phyloP scores from a whole-genome alignment of 2,329 filamentous ascomycete species.

The Fusarium nurragi region DNA sequence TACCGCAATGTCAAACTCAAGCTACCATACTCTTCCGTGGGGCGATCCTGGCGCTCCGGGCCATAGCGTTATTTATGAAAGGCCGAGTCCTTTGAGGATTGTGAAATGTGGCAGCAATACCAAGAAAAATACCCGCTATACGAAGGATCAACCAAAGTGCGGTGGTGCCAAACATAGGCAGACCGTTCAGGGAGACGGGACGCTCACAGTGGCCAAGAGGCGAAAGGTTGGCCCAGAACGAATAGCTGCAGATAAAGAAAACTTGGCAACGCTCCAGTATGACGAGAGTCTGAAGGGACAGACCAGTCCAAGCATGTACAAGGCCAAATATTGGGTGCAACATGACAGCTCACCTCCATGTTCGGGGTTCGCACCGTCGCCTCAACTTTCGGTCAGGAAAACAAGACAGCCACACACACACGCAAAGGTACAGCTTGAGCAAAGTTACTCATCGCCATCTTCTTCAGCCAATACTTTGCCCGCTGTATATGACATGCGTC shows the following conservation, averaged over 20 bases:
- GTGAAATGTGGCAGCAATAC: conserved; percentile 50
- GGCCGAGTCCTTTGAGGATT: conserved; percentile 61
- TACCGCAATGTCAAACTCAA: conserved; percentile 50
- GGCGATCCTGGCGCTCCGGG: conserved; percentile 47
- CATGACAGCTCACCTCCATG: conserved; percentile 20
- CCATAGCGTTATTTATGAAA: conserved; percentile 37
- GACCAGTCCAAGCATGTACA: not conserved
- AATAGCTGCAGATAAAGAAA: conserved; percentile 32
- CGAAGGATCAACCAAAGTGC: conserved; percentile 41
- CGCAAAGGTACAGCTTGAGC: not conserved
- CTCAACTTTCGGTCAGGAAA: conserved; percentile 32
- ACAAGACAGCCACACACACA: conserved; percentile 22
- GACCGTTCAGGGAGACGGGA: conserved; percentile 24
- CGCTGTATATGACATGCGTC: conserved; percentile 15
- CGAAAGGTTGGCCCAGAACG: conserved; percentile 34
- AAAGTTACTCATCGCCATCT: not conserved
- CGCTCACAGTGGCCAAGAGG: conserved; percentile 51
- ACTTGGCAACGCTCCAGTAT: conserved; percentile 4
- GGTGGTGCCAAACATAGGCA: conserved; percentile 30
- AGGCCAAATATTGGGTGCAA: conserved; percentile 18
- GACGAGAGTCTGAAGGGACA: not conserved
- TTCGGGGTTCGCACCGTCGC: conserved; percentile 2
- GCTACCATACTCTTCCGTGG: conserved; percentile 39
- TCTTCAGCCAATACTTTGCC: conserved; percentile 19
- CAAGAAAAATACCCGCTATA: conserved; percentile 26